These are phyloP conservation scores for Cyphellophora europaea DNA, from an alignment of 2,329 filamentous ascomycete species.

Conservation along the genomic window DNA sequence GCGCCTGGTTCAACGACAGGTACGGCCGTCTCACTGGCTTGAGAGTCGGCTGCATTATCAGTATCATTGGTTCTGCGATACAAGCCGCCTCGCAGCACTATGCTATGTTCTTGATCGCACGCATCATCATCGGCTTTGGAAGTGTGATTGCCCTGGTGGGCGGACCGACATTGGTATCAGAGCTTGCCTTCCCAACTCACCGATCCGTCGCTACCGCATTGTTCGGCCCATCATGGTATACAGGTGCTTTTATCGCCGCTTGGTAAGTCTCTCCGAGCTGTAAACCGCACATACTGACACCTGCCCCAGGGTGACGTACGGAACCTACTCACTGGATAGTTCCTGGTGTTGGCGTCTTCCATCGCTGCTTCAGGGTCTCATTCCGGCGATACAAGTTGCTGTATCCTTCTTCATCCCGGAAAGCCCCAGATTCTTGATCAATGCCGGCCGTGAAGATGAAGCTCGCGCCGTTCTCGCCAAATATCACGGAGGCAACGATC, in stretches of 20 bases:
- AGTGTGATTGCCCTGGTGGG: conserved; percentile 9
- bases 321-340: conserved; percentile 33
- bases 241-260: conserved; percentile 40
- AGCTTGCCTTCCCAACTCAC: conserved; percentile 40
- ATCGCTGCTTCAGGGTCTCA: conserved; percentile 56
- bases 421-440: conserved; percentile 51
- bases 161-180: conserved; percentile 29
- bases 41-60: background rate
- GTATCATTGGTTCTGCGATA: background rate
- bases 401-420: conserved; percentile 58
- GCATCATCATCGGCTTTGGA: conserved; percentile 11
- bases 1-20: too few species aligned
- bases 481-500: conserved; percentile 32
- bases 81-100: background rate
- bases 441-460: conserved; percentile 20
- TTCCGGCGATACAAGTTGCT: conserved; percentile 45
- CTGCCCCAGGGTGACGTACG: conserved; percentile 35
- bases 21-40: background rate
- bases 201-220: conserved; percentile 39
- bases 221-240: conserved; percentile 47
- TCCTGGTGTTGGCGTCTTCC: conserved; percentile 53
- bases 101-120: conserved; percentile 9
- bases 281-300: too few species aligned
- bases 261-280: too few species aligned
- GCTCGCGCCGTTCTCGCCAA: conserved; percentile 24